Percentiles rank a stretch among this genome's conserved stretches.
Conservation (phyloP, 441 rosid genomes). For the Macaranga tanarius region DNA sequence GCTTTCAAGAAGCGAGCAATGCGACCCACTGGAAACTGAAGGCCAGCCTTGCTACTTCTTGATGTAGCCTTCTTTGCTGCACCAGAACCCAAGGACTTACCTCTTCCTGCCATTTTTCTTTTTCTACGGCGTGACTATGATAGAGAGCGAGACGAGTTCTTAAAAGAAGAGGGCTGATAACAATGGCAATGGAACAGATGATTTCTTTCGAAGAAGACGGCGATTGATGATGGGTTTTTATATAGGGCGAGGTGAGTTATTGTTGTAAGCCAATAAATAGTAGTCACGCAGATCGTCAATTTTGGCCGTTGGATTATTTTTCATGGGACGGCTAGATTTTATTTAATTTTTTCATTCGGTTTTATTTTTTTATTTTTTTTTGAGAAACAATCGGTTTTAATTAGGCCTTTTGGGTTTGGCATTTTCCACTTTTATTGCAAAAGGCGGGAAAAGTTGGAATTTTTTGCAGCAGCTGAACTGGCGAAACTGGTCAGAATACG, state of each 20-base stretch:
- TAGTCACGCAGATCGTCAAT: constrained; percentile 8
- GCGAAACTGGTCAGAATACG: neutral
- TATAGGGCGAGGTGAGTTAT: neutral
- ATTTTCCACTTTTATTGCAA: no score
- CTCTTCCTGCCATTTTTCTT: constrained; percentile 16
- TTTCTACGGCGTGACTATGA: no score
- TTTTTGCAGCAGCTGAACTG: neutral
- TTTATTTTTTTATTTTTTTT: no score
- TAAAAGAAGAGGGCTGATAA: no score
- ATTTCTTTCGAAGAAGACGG: neutral
- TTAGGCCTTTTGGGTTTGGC: no score
- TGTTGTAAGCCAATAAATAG: neutral
- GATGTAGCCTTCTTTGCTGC: constrained; percentile 30
- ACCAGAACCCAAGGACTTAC: constrained; percentile 7
- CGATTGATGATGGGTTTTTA: neutral
- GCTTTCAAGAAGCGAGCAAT: constrained; percentile 53
- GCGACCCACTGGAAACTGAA: constrained; percentile 56
- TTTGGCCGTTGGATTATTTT: constrained; percentile 5
- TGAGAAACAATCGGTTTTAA: no score
- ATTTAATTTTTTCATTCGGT: no score
- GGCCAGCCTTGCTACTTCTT: constrained; percentile 49
- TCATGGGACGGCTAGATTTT: neutral
- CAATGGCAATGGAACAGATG: neutral
- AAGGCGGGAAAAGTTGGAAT: no score
- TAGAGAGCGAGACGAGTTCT: no score